Evolutionary conservation across 2,329 filamentous ascomycete species (phyloP), one percentile per base, ranked within the genome.

Genomic region (Akanthomyces lecanii): DNA sequence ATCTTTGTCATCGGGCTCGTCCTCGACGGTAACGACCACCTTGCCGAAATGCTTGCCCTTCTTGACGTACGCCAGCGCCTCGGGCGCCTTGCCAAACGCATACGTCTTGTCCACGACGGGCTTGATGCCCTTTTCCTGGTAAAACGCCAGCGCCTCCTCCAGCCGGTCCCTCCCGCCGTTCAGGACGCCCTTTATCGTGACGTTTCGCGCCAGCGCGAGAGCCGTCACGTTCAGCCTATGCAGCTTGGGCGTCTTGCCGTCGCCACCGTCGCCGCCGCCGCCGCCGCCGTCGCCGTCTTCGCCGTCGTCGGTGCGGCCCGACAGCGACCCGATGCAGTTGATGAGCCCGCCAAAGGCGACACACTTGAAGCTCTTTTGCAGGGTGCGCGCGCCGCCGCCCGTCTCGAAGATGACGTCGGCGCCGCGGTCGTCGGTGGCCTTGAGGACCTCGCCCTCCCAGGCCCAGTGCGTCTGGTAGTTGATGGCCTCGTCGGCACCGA

Each of bases 11-110:
- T 23, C 54, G 18, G 18, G 23, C 2, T 59, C 52, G 7, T 36
- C 30, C 11, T 68, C 71, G 16, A 79, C 75, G 66, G 70, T 79
- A 62, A 86, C 75, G 10, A 82, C 77, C 36, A 86, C 76, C 73
- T 87, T 87, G 28, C 84, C 84, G 69, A 86, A 83, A 67, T 86
- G 83, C 66, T 77, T 78, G 42, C 83, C 81, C 45, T 75, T 77
- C 67, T 72, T 79, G 70, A 85, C 73, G 67, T 83, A 83, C 65
- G 79, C 71, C 65, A 85, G 78, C 6, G 83, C 84, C 67, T 82
- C 76, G 58, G 72, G 75, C 16, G 76, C 77, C 69, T 83, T 71
- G 5, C 73, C 76, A 67, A 85, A 80, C 23, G 57, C 68, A 67
- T 84, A 84, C 4, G 77, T 75, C 66, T 71, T 75, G 67, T 80